Evolutionary conservation across 257 asterid species (phyloP).

Genomic region (Lithospermum erythrorhizon): DNA sequence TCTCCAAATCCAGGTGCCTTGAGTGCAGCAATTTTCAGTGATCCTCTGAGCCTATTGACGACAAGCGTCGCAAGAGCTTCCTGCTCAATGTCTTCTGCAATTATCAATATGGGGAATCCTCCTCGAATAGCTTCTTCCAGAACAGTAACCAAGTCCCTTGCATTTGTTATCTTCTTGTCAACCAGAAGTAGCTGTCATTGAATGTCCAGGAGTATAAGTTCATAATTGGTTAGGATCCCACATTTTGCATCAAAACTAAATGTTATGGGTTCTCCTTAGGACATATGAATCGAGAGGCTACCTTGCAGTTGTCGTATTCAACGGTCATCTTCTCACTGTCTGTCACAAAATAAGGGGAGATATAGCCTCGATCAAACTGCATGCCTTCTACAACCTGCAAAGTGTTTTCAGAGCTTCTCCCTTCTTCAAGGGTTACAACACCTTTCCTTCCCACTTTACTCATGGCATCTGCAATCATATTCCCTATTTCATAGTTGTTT

Average conservation of each 20-base stretch:
- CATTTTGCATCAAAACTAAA: background rate
- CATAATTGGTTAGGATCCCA: background rate
- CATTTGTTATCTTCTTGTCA: constrained; percentile 29
- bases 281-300: background rate
- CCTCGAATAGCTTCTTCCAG: constrained; percentile 27
- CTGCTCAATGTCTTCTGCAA: constrained; percentile 35
- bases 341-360: constrained; percentile 31
- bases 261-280: background rate
- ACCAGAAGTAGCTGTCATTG: constrained; percentile 23
- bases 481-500: constrained; percentile 30
- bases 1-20: constrained; percentile 39
- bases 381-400: constrained; percentile 29
- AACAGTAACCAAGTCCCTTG: constrained; percentile 21
- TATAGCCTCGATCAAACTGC: constrained; percentile 36
- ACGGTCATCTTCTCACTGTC: constrained; percentile 30
- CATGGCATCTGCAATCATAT: constrained; percentile 35
- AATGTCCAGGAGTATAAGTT: background rate
- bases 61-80: constrained; percentile 37
- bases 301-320: constrained; percentile 36
- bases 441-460: constrained; percentile 29
- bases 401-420: constrained; percentile 22
- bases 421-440: constrained; percentile 33
- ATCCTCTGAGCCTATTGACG: constrained; percentile 26
- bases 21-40: constrained; percentile 27
- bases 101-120: constrained; percentile 25